Evolutionary conservation across 2,329 filamentous ascomycete genomes (phyloP).

Genomic region (Fusarium sp.): DNA sequence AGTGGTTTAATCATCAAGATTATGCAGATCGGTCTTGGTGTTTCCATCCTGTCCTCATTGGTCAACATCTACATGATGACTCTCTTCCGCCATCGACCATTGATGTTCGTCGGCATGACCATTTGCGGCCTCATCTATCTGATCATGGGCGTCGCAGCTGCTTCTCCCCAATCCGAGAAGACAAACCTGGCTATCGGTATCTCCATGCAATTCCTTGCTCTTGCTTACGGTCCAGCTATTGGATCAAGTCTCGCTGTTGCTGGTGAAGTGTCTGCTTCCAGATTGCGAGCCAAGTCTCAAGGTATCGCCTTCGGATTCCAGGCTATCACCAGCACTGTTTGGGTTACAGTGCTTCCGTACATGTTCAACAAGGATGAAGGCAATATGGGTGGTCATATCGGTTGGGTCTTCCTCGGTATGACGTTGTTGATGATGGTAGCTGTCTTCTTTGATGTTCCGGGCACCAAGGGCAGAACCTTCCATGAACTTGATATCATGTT

Average conservation of each 20-base stretch:
- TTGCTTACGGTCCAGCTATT: slow-evolving; percentile 3
- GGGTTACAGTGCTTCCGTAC: slow-evolving; percentile 3
- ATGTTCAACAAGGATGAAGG: slow-evolving; percentile 18
- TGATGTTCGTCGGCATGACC: slow-evolving; percentile 10
- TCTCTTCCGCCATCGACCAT: slow-evolving; percentile 6
- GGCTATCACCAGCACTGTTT: background rate
- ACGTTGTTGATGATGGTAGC: background rate
- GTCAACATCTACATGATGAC: slow-evolving; percentile 23
- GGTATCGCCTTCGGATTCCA: slow-evolving; percentile 10
- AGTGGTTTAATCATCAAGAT: slow-evolving; percentile 1
- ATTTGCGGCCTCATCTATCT: slow-evolving; percentile 15
- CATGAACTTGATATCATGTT: slow-evolving; percentile 14
- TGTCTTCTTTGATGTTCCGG: slow-evolving; percentile 12
- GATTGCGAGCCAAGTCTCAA: slow-evolving; percentile 3
- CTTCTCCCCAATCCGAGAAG: slow-evolving; percentile 2
- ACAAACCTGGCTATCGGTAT: background rate
- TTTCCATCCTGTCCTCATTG: slow-evolving; percentile 2
- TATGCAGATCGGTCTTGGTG: slow-evolving; percentile 11
- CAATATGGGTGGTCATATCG: slow-evolving; percentile 10
- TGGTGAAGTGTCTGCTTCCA: slow-evolving; percentile 11
- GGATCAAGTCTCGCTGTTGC: slow-evolving; percentile 10
- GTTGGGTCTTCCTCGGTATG: slow-evolving; percentile 11
- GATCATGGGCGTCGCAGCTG: slow-evolving; percentile 1
- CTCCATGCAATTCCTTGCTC: background rate
- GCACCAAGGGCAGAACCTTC: slow-evolving; percentile 10